Evolutionary conservation across 495 filamentous ascomycete species (phyloP).

Genomic region (Lentithecium fluviatile): DNA sequence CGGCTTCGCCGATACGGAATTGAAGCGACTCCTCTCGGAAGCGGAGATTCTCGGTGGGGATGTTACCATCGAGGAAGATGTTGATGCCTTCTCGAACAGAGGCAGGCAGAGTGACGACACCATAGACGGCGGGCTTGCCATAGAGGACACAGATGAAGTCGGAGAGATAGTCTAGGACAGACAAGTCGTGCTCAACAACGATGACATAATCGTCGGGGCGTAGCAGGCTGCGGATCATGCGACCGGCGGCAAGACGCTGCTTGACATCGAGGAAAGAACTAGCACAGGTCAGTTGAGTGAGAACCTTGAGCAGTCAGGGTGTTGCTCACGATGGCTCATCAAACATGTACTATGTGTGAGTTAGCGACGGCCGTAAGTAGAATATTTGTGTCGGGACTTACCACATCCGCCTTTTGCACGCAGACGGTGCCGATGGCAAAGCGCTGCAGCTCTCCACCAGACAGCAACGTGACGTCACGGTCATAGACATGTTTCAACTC

Average conservation of each 20-base stretch:
- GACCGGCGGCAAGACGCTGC: conserved; percentile 88
- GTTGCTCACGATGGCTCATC: conserved; percentile 75
- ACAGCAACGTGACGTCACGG: conserved; percentile 83
- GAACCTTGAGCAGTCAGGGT: not conserved
- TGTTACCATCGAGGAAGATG: conserved; percentile 97
- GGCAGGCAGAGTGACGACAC: conserved; percentile 94
- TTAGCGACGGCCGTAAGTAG: conserved; percentile 23
- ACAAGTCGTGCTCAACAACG: conserved; percentile 98
- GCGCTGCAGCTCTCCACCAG: conserved; percentile 95
- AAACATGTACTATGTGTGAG: conserved; percentile 82
- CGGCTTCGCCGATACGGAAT: conserved; percentile 90
- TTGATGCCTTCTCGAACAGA: conserved; percentile 99
- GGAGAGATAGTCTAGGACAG: conserved; percentile 94
- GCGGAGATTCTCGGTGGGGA: conserved; percentile 95
- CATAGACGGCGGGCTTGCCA: conserved; percentile 90
- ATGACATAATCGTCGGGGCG: conserved; percentile 93
- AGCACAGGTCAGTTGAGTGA: not conserved
- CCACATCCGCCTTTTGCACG: conserved; percentile 92
- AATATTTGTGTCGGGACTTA: conserved; percentile 3
- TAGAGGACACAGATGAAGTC: conserved; percentile 98
- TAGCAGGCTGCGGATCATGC: conserved; percentile 85
- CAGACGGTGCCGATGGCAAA: conserved; percentile 95
- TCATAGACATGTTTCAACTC: conserved; percentile 84
- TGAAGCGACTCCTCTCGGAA: conserved; percentile 97
- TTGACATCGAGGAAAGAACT: conserved; percentile 94